Conservation (phyloP, 1,284 basidiomycete species). For the Filobasidium uniguttulatum region DNA sequence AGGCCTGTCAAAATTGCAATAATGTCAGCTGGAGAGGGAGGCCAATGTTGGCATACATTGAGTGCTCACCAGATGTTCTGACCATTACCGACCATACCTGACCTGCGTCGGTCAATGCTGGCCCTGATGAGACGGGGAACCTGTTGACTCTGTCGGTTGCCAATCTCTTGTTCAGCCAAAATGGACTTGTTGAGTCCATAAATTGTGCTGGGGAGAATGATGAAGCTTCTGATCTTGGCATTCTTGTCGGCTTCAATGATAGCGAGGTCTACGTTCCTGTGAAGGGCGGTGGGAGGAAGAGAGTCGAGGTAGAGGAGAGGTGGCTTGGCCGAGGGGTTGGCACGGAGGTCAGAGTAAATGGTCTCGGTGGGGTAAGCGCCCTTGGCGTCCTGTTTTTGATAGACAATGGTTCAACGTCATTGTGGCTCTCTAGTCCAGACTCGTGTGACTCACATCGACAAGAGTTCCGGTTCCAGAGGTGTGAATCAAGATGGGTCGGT, state of each 20-base stretch:
- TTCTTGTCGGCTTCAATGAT: constrained; percentile 30
- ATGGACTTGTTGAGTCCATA: constrained; percentile 30
- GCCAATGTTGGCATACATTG: background rate
- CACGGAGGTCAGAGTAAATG: constrained; percentile 26
- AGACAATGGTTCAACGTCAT: constrained; percentile 15
- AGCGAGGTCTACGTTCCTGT: constrained; percentile 28
- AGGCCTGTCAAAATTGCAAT: constrained; percentile 4
- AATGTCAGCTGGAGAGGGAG: background rate
- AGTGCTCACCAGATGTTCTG: constrained; percentile 22
- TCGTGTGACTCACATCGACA: constrained; percentile 18
- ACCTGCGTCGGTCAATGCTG: constrained; percentile 27
- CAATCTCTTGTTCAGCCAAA: constrained; percentile 25
- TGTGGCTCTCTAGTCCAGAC: constrained; percentile 10
- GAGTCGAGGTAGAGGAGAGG: constrained; percentile 27
- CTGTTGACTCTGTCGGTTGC: constrained; percentile 27
- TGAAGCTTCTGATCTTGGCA: constrained; percentile 30
- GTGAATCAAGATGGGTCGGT: constrained; percentile 31
- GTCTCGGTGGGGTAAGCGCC: constrained; percentile 22
- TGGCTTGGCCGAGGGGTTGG: constrained; percentile 21
- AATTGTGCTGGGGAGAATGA: constrained; percentile 36
- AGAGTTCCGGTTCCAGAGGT: constrained; percentile 36
- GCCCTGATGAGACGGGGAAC: constrained; percentile 29
- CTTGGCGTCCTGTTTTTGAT: constrained; percentile 17
- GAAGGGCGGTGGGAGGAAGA: constrained; percentile 19
- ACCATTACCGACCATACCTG: constrained; percentile 32